A percentile compares a stretch with the other conserved stretches of the same genome.
Evolutionary conservation across 1,284 basidiomycete species (phyloP).

Genomic region (Heterobasidion irregulare): DNA sequence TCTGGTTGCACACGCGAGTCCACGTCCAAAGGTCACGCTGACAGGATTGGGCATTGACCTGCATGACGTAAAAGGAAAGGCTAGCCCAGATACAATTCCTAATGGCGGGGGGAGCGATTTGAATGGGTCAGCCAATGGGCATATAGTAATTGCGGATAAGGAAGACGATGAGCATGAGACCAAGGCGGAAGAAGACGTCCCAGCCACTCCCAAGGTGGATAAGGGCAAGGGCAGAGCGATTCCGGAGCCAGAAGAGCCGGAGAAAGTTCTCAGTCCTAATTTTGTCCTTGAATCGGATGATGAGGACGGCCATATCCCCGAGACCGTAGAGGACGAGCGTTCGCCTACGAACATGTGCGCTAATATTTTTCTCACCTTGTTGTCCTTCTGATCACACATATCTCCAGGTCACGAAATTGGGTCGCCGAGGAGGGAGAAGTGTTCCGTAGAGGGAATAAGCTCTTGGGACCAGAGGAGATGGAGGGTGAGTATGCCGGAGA

Average conservation of each 20-base stretch:
- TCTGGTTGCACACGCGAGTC: constrained; percentile 34
- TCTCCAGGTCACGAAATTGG: constrained; percentile 59
- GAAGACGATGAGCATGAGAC: constrained; percentile 14
- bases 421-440: constrained; percentile 88
- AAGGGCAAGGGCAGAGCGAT: constrained; percentile 69
- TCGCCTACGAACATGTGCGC: constrained; percentile 56
- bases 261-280: constrained; percentile 62
- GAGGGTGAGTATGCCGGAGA: constrained; percentile 81
- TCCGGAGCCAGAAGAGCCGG: constrained; percentile 55
- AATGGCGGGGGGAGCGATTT: not conserved
- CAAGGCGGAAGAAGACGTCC: constrained; percentile 29
- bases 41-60: constrained; percentile 40
- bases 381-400: not conserved
- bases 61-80: constrained; percentile 9
- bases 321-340: constrained; percentile 22
- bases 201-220: constrained; percentile 55
- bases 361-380: constrained; percentile 5
- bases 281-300: constrained; percentile 44
- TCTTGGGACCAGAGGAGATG: constrained; percentile 79
- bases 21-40: constrained; percentile 24
- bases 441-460: constrained; percentile 78
- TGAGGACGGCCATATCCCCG: constrained; percentile 53
- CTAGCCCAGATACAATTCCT: not conserved
- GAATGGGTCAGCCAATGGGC: constrained; percentile 5
- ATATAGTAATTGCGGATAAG: constrained; percentile 8